phyloP scores from a whole-genome alignment of 257 asterid genomes.

The Nicotiana tomentosiformis region DNA sequence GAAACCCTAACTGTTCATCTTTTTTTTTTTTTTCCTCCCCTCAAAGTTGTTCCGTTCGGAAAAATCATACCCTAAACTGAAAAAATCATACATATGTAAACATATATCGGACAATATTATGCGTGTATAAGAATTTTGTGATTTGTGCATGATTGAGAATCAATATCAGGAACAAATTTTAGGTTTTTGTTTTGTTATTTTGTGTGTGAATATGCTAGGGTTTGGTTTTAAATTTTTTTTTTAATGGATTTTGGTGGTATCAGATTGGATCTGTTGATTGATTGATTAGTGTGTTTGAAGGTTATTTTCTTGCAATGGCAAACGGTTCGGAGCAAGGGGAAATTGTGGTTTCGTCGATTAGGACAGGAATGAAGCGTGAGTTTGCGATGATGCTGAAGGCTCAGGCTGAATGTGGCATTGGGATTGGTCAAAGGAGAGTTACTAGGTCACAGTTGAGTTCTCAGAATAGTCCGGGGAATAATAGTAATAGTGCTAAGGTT shows the following conservation, averaged over 20 bases:
- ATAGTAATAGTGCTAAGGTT: neutral
- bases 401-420: conserved; percentile 44
- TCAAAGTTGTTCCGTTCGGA: too few relatives aligned
- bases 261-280: neutral
- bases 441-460: conserved; percentile 41
- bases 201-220: neutral
- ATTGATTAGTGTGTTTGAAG: neutral
- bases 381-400: conserved; percentile 70
- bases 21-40: too few relatives aligned
- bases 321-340: conserved; percentile 48
- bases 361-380: conserved; percentile 87
- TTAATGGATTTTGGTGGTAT: neutral
- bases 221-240: neutral
- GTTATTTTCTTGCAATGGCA: conserved; percentile 14
- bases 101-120: too few relatives aligned
- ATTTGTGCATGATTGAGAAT: too few relatives aligned
- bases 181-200: neutral
- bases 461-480: conserved; percentile 24
- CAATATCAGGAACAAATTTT: too few relatives aligned
- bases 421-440: conserved; percentile 48
- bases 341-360: conserved; percentile 48
- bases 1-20: too few relatives aligned
- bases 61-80: too few relatives aligned
- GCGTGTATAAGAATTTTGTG: too few relatives aligned
- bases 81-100: too few relatives aligned